Conservation (phyloP, 345 rosid genomes). For the Camelina laxa region DNA sequence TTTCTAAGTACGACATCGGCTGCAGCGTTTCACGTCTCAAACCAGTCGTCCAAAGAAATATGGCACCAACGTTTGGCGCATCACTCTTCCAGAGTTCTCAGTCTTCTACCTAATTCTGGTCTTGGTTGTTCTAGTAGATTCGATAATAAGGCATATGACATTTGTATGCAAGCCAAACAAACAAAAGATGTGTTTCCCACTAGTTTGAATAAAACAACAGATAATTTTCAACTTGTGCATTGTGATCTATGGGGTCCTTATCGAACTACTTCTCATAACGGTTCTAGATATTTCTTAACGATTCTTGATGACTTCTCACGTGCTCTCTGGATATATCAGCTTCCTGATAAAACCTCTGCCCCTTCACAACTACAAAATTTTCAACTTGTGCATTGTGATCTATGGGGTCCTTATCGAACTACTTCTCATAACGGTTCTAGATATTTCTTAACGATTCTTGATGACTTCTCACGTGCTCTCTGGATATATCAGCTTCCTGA, state of each 20-base stretch:
- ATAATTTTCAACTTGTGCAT: not conserved
- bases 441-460: not conserved
- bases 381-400: not conserved
- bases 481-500: no score
- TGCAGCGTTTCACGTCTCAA: rapidly evolving
- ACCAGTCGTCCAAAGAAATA: not conserved
- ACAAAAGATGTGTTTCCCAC: not conserved
- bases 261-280: not conserved
- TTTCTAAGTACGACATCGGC: not conserved
- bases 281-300: not conserved
- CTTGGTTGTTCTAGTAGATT: not conserved
- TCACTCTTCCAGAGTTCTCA: not conserved
- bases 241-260: not conserved
- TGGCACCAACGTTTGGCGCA: not conserved
- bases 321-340: no score
- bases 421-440: not conserved
- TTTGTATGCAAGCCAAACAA: not conserved
- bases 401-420: not conserved
- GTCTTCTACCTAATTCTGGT: not conserved
- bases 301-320: not conserved
- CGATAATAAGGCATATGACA: not conserved
- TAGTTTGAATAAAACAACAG: not conserved
- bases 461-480: not conserved
- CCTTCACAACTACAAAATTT: no score
- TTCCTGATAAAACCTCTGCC: no score